These are phyloP conservation scores for Colletotrichum australisinense DNA, from an alignment of 2,329 filamentous ascomycete species.

Conservation along the genomic window DNA sequence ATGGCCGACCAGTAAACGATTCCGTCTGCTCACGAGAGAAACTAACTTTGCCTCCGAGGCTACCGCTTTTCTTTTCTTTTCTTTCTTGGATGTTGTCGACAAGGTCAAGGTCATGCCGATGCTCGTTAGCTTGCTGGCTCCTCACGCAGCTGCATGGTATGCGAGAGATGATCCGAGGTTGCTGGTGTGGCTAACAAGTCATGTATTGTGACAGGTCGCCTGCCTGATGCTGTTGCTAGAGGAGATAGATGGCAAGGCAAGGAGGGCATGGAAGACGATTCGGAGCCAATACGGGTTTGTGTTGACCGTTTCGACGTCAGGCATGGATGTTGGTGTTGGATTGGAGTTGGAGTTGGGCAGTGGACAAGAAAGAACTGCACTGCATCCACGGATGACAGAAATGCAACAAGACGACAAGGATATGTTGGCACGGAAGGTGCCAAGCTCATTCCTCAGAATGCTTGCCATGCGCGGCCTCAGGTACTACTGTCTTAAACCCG, in stretches of 20 bases:
- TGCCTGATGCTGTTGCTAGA: not conserved
- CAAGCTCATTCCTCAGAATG: not conserved
- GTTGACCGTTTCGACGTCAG: not conserved
- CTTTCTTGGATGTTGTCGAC: not conserved
- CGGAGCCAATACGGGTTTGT: not conserved
- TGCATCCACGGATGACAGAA: not conserved
- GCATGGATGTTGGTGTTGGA: not conserved
- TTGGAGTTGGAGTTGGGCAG: slow-evolving; percentile 1
- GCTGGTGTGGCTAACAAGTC: slow-evolving; percentile 6
- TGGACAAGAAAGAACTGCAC: not conserved
- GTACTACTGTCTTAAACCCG: not conserved
- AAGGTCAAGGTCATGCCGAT: not conserved
- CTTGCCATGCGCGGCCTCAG: slow-evolving; percentile 4
- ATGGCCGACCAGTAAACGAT: not conserved
- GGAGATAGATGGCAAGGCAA: not conserved
- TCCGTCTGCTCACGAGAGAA: not conserved
- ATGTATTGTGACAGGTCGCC: slow-evolving; percentile 19
- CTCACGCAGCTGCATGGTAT: not conserved
- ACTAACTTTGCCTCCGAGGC: not conserved
- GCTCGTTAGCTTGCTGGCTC: not conserved
- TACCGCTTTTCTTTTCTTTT: not conserved
- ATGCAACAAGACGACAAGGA: slow-evolving; percentile 16
- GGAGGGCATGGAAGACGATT: not conserved
- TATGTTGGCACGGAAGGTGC: slow-evolving; percentile 1
- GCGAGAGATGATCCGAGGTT: not conserved